Evolutionary conservation across 2,329 filamentous ascomycete genomes (phyloP).

Genomic region (Fonsecaea pugnacius): DNA sequence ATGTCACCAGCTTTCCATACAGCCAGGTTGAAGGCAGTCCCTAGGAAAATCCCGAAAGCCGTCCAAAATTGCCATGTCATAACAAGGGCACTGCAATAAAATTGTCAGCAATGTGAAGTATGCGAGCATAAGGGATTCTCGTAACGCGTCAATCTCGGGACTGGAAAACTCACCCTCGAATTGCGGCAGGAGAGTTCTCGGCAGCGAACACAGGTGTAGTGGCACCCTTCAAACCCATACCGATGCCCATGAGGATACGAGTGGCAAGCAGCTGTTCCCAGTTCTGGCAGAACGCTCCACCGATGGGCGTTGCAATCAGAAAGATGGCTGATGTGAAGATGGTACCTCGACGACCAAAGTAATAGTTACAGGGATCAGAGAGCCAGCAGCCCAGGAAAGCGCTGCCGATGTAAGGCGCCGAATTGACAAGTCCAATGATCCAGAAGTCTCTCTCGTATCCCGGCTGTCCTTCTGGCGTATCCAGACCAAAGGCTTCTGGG

Average conservation of each 20-base stretch:
- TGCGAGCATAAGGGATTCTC: neutral
- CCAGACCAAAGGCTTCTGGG: conserved; percentile 44
- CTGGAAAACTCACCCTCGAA: conserved; percentile 28
- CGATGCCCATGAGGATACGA: conserved; percentile 40
- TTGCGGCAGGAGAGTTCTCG: conserved; percentile 39
- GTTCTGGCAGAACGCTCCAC: conserved; percentile 37
- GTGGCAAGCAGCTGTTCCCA: conserved; percentile 40
- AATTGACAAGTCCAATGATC: conserved; percentile 53
- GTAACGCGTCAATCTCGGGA: too few relatives aligned
- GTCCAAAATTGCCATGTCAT: conserved; percentile 39
- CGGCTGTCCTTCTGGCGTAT: conserved; percentile 26
- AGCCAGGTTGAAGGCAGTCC: conserved; percentile 64
- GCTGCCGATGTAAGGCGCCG: conserved; percentile 63
- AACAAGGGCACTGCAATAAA: conserved; percentile 37
- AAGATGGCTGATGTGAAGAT: conserved; percentile 43
- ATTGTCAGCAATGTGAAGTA: neutral
- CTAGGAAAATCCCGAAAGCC: conserved; percentile 43
- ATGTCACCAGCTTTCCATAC: conserved; percentile 63
- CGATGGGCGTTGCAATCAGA: conserved; percentile 40
- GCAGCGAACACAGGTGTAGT: conserved; percentile 41
- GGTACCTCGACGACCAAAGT: conserved; percentile 39
- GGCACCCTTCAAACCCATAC: conserved; percentile 41
- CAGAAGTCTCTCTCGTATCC: conserved; percentile 41
- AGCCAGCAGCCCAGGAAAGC: conserved; percentile 56
- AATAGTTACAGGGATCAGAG: conserved; percentile 41